Evolutionary conservation across 306 rosid genomes (phyloP).

Genomic region (Quercus aquifolioides): DNA sequence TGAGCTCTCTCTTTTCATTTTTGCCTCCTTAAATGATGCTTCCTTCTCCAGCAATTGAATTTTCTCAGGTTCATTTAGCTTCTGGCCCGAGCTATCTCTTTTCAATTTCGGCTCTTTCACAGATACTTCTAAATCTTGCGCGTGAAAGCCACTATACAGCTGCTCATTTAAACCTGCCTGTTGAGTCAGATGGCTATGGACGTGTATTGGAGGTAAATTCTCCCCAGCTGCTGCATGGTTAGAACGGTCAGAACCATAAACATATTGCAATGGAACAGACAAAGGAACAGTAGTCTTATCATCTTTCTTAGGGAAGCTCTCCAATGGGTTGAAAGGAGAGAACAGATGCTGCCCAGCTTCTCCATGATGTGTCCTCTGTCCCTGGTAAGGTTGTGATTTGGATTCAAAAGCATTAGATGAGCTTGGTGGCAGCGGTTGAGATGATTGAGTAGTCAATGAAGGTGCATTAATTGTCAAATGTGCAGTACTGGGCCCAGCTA

Average conservation of each 20-base stretch:
- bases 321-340: constrained; percentile 21
- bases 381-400: constrained; percentile 38
- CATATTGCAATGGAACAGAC: constrained; percentile 30
- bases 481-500: constrained; percentile 34
- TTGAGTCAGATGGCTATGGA: constrained; percentile 19
- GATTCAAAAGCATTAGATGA: constrained; percentile 49
- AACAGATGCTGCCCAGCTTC: constrained; percentile 46
- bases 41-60: constrained; percentile 27
- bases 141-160: constrained; percentile 19
- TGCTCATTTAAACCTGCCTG: constrained; percentile 30
- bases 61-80: constrained; percentile 24
- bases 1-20: constrained; percentile 37
- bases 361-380: constrained; percentile 35
- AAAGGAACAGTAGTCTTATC: constrained; percentile 26
- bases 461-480: constrained; percentile 41
- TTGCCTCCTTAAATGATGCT: constrained; percentile 26
- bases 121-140: constrained; percentile 25
- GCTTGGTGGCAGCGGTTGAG: constrained; percentile 43
- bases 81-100: constrained; percentile 14
- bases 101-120: constrained; percentile 23
- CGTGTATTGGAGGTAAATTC: constrained; percentile 12
- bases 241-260: constrained; percentile 18
- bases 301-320: constrained; percentile 27
- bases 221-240: constrained; percentile 26
- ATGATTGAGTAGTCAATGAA: constrained; percentile 36